Evolutionary conservation across 495 filamentous ascomycete genomes (phyloP).

Genomic region (Emericellopsis terricola): DNA sequence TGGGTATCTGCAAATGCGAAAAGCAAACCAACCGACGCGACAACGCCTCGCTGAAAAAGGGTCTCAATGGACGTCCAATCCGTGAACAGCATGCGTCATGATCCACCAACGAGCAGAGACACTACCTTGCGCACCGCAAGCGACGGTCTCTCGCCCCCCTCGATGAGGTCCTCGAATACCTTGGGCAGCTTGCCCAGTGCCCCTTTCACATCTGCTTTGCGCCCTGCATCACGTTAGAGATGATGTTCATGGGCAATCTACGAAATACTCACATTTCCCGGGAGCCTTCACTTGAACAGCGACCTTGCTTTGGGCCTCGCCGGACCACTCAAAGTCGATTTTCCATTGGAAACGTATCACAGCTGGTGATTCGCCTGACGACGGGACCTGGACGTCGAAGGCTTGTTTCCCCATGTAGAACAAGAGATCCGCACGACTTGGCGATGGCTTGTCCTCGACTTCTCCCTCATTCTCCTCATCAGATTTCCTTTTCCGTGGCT

Average conservation of each 20-base stretch:
- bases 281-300: constrained; percentile 25
- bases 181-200: constrained; percentile 28
- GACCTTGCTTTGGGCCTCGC: constrained; percentile 36
- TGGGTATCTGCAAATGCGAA: no score
- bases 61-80: no score
- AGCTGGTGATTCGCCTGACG: constrained; percentile 6
- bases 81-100: no score
- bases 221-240: constrained; percentile 24
- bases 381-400: constrained; percentile 21
- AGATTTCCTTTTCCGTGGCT: constrained; percentile 5
- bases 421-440: constrained; percentile 10
- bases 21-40: not conserved
- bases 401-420: constrained; percentile 24
- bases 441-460: constrained; percentile 4
- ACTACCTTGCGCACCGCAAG: constrained; percentile 32
- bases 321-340: constrained; percentile 44
- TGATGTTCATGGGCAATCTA: not conserved
- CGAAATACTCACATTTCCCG: constrained; percentile 27
- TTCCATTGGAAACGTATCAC: constrained; percentile 31
- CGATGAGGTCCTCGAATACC: constrained; percentile 32
- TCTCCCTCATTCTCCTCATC: constrained; percentile 6
- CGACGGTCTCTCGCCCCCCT: constrained; percentile 28
- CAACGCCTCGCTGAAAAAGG: no score
- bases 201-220: constrained; percentile 26
- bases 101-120: constrained; percentile 28